These are phyloP conservation scores for Carnegiea gigantea DNA, from an alignment of 179 eudicot species.

Conservation along the genomic window DNA sequence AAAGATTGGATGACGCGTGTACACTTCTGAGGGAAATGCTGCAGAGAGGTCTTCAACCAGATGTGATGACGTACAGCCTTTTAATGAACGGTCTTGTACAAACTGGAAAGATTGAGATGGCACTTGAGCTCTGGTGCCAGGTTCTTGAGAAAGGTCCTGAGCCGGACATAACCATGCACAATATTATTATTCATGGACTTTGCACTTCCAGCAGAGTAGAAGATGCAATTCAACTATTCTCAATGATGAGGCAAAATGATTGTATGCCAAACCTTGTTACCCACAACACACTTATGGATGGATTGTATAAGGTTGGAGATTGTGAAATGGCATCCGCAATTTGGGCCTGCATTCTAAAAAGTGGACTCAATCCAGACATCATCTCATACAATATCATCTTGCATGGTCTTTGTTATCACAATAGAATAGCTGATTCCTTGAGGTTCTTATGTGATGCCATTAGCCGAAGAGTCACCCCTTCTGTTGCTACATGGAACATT, in stretches of 20 bases:
- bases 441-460: slow-evolving; percentile 62
- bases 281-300: slow-evolving; percentile 85
- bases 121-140: slow-evolving; percentile 65
- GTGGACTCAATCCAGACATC: slow-evolving; percentile 68
- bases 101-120: slow-evolving; percentile 56
- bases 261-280: slow-evolving; percentile 79
- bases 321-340: slow-evolving; percentile 51
- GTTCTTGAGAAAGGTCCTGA: slow-evolving; percentile 53
- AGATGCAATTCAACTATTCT: slow-evolving; percentile 56
- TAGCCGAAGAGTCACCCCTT: slow-evolving; percentile 50
- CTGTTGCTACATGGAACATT: slow-evolving; percentile 72
- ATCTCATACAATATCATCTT: slow-evolving; percentile 77
- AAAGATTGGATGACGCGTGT: slow-evolving; percentile 68
- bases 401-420: slow-evolving; percentile 75
- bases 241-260: slow-evolving; percentile 45
- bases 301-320: slow-evolving; percentile 64
- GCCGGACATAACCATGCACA: slow-evolving; percentile 84
- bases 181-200: slow-evolving; percentile 82
- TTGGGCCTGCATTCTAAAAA: slow-evolving; percentile 65
- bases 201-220: slow-evolving; percentile 63
- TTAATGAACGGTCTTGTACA: slow-evolving; percentile 72
- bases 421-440: slow-evolving; percentile 50
- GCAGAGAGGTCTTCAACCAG: slow-evolving; percentile 61
- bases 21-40: slow-evolving; percentile 72
- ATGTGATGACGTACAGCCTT: slow-evolving; percentile 64